Evolutionary conservation across 1,284 basidiomycete genomes (phyloP).

Genomic region (Trichosporon sp.): DNA sequence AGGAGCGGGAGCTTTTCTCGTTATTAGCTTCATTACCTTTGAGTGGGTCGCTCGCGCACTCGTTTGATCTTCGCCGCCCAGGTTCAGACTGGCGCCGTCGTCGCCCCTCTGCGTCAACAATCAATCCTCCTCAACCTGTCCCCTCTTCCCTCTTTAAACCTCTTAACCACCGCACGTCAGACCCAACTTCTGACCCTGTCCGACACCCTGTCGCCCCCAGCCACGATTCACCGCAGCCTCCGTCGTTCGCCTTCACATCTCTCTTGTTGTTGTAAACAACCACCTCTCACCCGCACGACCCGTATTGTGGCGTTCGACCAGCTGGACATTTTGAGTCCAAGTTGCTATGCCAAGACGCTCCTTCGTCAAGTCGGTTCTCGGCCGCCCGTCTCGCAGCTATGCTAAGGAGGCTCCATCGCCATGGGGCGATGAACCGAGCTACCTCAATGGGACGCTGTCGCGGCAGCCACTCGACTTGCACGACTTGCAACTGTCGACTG

Average conservation of each 20-base stretch:
- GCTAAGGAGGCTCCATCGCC: conserved; percentile 21
- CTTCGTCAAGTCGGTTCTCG: conserved; percentile 37
- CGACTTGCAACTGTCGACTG: not conserved
- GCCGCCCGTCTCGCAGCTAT: conserved; percentile 42
- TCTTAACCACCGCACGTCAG: not conserved
- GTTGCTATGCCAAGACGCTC: conserved; percentile 40
- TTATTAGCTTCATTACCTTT: not conserved
- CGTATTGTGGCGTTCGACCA: not conserved
- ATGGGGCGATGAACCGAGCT: conserved; percentile 3
- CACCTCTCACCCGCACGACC: not conserved
- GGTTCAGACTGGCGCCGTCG: not conserved
- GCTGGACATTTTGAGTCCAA: not conserved
- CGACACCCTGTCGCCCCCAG: not conserved
- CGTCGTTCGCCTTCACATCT: not conserved
- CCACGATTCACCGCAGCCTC: not conserved
- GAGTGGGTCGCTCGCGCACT: not conserved
- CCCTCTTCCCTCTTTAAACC: not conserved
- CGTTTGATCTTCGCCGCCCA: not conserved
- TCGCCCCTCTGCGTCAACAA: not conserved
- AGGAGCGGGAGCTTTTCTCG: not conserved
- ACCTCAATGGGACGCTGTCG: not conserved
- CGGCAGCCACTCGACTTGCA: not conserved
- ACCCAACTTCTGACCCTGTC: not conserved
- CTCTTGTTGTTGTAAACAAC: not conserved
- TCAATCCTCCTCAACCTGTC: not conserved